Evolutionary conservation across 140 eudicot genomes (phyloP).

Genomic region (Bidens hawaiensis): DNA sequence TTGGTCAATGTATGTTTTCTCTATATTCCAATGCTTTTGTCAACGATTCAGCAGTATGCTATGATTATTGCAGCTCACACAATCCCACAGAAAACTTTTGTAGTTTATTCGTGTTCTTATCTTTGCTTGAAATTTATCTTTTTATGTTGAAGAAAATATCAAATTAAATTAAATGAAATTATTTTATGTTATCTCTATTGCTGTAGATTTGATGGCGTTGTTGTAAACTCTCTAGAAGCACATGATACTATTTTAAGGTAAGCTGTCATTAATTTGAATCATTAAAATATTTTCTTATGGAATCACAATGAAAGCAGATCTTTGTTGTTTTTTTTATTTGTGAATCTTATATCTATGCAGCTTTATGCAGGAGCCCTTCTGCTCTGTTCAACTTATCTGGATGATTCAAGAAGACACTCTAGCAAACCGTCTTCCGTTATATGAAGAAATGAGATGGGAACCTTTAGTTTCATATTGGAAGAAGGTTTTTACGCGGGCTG

Average conservation of each 20-base stretch:
- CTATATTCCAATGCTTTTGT: not conserved
- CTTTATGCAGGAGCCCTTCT: conserved; percentile 99
- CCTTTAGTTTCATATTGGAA: conserved; percentile 70
- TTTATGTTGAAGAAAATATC: too few relatives aligned
- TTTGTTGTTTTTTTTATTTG: conserved; percentile 19
- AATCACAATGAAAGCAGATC: conserved; percentile 10
- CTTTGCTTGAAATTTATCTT: too few relatives aligned
- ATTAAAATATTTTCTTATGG: too few relatives aligned
- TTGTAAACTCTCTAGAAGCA: conserved; percentile 28
- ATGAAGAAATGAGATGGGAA: conserved; percentile 55
- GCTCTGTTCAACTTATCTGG: conserved; percentile 96
- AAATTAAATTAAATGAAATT: too few relatives aligned
- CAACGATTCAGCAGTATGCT: not conserved
- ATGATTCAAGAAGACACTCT: conserved; percentile 85
- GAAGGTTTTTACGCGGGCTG: conserved; percentile 66
- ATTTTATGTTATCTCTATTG: too few relatives aligned
- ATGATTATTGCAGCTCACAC: too few relatives aligned
- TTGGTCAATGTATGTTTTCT: too few relatives aligned
- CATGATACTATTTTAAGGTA: not conserved
- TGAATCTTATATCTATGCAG: conserved; percentile 89
- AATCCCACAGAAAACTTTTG: too few relatives aligned
- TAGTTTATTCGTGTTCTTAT: too few relatives aligned
- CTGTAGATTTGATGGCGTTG: not conserved
- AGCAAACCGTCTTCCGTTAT: conserved; percentile 71
- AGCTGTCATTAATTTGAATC: too few relatives aligned